Conservation (phyloP, 306 rosid species). For the Coriaria nepalensis region DNA sequence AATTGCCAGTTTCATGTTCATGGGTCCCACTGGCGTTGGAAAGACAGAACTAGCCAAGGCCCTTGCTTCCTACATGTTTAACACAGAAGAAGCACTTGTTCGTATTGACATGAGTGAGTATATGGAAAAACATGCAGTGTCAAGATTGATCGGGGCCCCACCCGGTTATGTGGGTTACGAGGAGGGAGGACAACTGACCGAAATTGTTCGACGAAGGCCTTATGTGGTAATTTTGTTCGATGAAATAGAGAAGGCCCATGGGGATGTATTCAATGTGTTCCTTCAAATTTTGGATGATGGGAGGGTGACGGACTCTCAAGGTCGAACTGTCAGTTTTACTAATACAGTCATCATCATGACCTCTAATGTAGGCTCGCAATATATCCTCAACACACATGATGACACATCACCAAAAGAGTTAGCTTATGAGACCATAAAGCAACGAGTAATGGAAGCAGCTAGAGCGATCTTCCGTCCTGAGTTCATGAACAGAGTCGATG, state of each 20-base stretch:
- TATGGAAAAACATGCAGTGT: conserved; percentile 94
- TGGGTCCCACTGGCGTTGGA: conserved; percentile 99
- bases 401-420: conserved; percentile 40
- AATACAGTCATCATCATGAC: conserved; percentile 94
- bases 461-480: conserved; percentile 84
- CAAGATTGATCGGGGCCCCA: conserved; percentile 93
- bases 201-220: conserved; percentile 86
- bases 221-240: conserved; percentile 87
- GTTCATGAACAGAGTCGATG: conserved; percentile 95
- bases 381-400: conserved; percentile 68
- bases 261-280: conserved; percentile 83
- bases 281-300: conserved; percentile 96
- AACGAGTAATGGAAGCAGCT: conserved; percentile 86
- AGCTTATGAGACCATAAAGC: conserved; percentile 72
- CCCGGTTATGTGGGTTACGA: conserved; percentile 98
- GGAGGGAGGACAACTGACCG: conserved; percentile 95
- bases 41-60: conserved; percentile 97
- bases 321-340: conserved; percentile 83
- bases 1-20: conserved; percentile 96
- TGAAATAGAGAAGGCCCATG: conserved; percentile 93
- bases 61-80: conserved; percentile 84
- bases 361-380: conserved; percentile 91
- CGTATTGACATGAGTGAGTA: conserved; percentile 97
- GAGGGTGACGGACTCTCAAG: conserved; percentile 92
- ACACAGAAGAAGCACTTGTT: conserved; percentile 95